Conservation (phyloP, 257 asterid genomes). For the Lycium barbarum region DNA sequence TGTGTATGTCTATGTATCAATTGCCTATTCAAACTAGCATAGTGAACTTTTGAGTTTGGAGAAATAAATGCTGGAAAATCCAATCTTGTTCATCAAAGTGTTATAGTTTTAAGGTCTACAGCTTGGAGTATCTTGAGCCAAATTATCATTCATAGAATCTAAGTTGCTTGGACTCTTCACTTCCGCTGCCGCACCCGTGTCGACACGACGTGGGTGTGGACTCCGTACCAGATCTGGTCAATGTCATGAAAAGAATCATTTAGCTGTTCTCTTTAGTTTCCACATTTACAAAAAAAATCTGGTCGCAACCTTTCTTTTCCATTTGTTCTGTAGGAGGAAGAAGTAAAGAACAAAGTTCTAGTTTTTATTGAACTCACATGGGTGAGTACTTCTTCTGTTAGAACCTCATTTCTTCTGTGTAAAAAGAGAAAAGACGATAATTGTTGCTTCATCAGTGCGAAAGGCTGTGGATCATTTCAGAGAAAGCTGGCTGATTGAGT, state of each 20-base stretch:
- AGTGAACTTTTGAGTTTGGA: neutral
- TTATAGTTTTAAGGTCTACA: neutral
- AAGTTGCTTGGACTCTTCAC: too few species aligned
- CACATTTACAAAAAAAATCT: neutral
- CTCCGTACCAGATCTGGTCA: neutral
- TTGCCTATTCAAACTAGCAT: neutral
- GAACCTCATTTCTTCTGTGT: too few species aligned
- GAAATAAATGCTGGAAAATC: neutral
- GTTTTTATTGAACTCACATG: neutral
- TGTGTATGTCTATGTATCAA: neutral
- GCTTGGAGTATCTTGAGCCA: neutral
- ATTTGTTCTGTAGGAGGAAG: neutral
- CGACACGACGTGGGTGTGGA: too few species aligned
- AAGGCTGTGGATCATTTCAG: neutral
- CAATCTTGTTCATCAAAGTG: neutral
- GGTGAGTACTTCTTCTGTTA: too few species aligned
- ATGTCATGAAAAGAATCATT: neutral
- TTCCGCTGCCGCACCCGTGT: too few species aligned
- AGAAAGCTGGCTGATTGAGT: neutral
- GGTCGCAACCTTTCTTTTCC: neutral
- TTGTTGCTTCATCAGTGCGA: neutral
- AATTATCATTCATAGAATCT: neutral
- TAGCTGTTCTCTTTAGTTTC: neutral
- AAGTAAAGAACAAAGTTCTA: neutral
- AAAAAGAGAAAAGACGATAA: neutral